Base-by-base conservation (phyloP, 805 yeast genomes). In the Cyberlindnera misumaiensis region DNA sequence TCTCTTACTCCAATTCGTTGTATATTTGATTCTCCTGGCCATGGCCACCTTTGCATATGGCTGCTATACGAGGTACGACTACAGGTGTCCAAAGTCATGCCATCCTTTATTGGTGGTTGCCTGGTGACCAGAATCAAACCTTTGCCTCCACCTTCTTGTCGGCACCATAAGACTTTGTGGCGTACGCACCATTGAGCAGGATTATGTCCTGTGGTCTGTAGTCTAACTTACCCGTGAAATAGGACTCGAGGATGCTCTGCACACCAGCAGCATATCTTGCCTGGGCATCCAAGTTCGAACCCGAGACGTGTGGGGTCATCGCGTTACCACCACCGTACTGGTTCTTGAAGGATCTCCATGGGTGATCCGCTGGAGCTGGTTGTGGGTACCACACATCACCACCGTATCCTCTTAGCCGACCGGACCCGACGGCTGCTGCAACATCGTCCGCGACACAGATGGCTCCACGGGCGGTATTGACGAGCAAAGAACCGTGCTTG, bases 371-470 rank as follows among this genome's bases (percentile, higher is more conserved):
- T 46, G 88, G 87, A 20, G 90, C 84, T 31, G 94, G 94, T 62
- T 83, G 94, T n/a, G 80, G 81, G 66, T 54, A 72, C 87, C 90
- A 83, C 37, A 83, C 93, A 60, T 83, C 93, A 50, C 90, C 93
- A 52, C 89, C 93, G 56, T 83, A 83, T 37, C 89, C 90, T 52
- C 80, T 68, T 35, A 83, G 58, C 50, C 79, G 80, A 35, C 93
- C 93, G 28, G 75, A 63, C 39, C 67, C 56, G 29, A 83, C 72
- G 1, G 90, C 90, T 11, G 69, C 88, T 0, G 86, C 88, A 46
- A 83, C 83, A 49, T 79, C 93, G 53, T 81, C 70, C 35, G 75
- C 80, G 40, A 71, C 77, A 57, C 83, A 72, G 50, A 83, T 83
- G 31, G 89, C 90, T 44, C 93, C 93, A 58, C 90, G 73, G 15